Percentiles rank a stretch among this genome's conserved stretches.
These are phyloP conservation scores for Ilyonectria destructans DNA, from an alignment of 2,329 filamentous ascomycete genomes.

Conservation along the genomic window DNA sequence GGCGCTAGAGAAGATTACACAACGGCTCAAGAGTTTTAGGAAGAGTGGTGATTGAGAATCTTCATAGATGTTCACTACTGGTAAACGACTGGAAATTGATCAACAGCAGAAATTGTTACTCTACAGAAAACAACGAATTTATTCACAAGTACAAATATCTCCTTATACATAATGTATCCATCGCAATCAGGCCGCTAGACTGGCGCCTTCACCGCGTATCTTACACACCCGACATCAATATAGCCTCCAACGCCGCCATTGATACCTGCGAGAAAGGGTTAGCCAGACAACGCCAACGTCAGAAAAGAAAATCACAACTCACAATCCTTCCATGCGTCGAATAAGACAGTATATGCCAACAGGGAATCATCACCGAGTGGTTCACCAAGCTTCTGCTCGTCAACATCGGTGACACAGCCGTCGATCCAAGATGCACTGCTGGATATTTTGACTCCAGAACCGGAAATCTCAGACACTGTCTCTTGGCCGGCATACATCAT, in stretches of 20 bases:
- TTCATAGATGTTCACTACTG: too few relatives aligned
- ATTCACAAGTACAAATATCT: too few relatives aligned
- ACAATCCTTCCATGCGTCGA: constrained; percentile 6
- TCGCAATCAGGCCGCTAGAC: background rate
- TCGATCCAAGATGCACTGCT: constrained; percentile 20
- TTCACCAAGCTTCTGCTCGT: background rate
- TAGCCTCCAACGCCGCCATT: constrained; percentile 24
- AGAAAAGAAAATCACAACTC: background rate
- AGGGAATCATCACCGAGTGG: background rate
- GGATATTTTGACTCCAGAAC: too few relatives aligned
- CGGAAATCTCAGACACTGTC: background rate
- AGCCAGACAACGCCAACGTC: background rate
- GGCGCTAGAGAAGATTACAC: background rate
- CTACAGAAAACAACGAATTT: too few relatives aligned
- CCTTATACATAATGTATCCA: background rate
- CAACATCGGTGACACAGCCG: constrained; percentile 18
- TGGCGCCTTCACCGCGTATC: too few relatives aligned
- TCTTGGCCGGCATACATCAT: background rate
- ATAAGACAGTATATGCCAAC: background rate
- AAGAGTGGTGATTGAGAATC: background rate
- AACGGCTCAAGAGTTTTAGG: background rate
- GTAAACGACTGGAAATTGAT: too few relatives aligned
- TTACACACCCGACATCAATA: constrained; percentile 23
- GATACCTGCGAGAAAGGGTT: background rate
- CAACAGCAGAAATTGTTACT: too few relatives aligned